A percentile compares a stretch with the other conserved stretches of the same genome.
phyloP scores from a whole-genome alignment of 2,329 filamentous ascomycete species.

The Colletotrichum australisinense region DNA sequence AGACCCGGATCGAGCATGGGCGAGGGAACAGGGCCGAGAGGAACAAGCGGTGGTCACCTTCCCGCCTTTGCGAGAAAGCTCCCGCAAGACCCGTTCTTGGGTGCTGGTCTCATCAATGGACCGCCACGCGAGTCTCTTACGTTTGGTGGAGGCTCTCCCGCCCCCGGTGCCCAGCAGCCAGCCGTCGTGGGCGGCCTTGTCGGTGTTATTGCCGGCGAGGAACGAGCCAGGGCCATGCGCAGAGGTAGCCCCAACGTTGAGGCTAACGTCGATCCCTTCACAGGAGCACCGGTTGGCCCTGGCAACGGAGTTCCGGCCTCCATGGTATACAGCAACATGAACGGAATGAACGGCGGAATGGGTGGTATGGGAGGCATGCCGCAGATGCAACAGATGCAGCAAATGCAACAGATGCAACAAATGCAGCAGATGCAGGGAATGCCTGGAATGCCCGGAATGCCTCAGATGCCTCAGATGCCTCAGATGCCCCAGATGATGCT shows the following conservation, averaged over 20 bases:
- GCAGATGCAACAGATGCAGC: slow-evolving; percentile 20
- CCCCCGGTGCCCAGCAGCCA: slow-evolving; percentile 50
- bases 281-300: slow-evolving; percentile 58
- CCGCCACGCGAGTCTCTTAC: slow-evolving; percentile 80
- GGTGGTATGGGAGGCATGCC: slow-evolving; percentile 46
- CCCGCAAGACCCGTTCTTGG: slow-evolving; percentile 87
- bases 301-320: slow-evolving; percentile 59
- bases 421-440: slow-evolving; percentile 28
- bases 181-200: slow-evolving; percentile 79
- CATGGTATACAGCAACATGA: slow-evolving; percentile 51
- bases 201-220: slow-evolving; percentile 88
- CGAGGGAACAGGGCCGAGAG: slow-evolving; percentile 52
- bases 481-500: slow-evolving; percentile 56
- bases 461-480: slow-evolving; percentile 15
- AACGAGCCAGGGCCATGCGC: slow-evolving; percentile 81
- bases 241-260: slow-evolving; percentile 81
- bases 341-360: slow-evolving; percentile 36
- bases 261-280: slow-evolving; percentile 51
- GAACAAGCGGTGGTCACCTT: slow-evolving; percentile 61
- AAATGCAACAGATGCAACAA: slow-evolving; percentile 39
- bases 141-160: slow-evolving; percentile 68
- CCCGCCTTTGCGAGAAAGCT: slow-evolving; percentile 87
- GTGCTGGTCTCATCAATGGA: slow-evolving; percentile 79
- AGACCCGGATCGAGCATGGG: slow-evolving; percentile 69
- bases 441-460: slow-evolving; percentile 18